Conservation (phyloP, 352 stramenopile genomes). For the Globisporangium carolinianum region DNA sequence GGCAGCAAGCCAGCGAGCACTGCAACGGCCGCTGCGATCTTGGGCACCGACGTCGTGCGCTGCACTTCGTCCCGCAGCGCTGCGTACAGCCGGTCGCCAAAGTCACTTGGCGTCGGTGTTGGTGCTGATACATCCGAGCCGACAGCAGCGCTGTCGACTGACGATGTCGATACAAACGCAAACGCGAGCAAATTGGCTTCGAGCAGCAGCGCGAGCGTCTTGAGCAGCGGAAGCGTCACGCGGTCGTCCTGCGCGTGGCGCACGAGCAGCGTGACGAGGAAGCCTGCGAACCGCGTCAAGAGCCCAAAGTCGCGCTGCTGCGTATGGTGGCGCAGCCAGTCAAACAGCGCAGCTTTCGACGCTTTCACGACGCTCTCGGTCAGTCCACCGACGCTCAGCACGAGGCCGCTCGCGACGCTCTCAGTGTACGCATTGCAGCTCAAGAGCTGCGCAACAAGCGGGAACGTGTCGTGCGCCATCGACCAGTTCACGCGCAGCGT, state of each 20-base stretch:
- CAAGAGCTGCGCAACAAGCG: constrained; percentile 80
- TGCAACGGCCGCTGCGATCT: constrained; percentile 58
- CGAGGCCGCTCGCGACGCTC: constrained; percentile 80
- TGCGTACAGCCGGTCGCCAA: constrained; percentile 54
- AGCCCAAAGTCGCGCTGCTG: constrained; percentile 57
- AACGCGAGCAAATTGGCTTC: constrained; percentile 51
- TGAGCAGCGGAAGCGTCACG: constrained; percentile 83
- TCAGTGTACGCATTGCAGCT: constrained; percentile 85
- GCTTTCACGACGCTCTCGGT: constrained; percentile 92
- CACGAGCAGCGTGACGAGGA: constrained; percentile 54
- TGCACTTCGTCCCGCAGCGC: constrained; percentile 66
- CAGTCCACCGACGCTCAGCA: constrained; percentile 93
- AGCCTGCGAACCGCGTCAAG: constrained; percentile 59
- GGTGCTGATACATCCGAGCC: no score
- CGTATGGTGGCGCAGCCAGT: constrained; percentile 45
- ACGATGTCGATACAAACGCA: constrained; percentile 32
- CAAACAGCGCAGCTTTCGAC: constrained; percentile 53
- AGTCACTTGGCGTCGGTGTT: constrained; percentile 24
- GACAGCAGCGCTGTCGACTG: no score
- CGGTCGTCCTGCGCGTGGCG: constrained; percentile 66
- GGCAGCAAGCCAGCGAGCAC: constrained; percentile 70
- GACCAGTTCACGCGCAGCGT: constrained; percentile 67
- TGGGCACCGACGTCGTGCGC: constrained; percentile 48
- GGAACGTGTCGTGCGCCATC: constrained; percentile 88
- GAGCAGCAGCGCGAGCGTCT: constrained; percentile 75